Base-by-base conservation (phyloP, 148 eudicot species). In the Heliamphora exappendiculata region DNA sequence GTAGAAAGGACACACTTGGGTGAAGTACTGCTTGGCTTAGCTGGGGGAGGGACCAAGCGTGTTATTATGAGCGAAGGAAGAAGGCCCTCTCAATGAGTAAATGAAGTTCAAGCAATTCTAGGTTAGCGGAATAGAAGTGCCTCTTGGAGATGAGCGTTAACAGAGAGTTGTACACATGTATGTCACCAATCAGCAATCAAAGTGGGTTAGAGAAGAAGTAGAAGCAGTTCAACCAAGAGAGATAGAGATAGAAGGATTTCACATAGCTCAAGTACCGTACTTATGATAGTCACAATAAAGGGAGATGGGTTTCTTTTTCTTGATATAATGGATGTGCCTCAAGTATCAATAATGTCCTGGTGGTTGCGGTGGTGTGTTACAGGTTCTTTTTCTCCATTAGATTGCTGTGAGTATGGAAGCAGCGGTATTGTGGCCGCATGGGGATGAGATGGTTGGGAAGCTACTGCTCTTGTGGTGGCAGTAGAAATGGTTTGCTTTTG, bases 391-490 rank as follows among this genome's bases (percentile, higher is more conserved):
- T 9, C 24, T 58, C 11, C n/a, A n/a, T n/a, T 24, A 33, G 33
- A 26, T 2, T 8, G 16, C 26, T 1, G 1, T 53, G 58, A 53
- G 24, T 5, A 17, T 65, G 26, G 69, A 4, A n/a, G 50, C 16
- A 0, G 49, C 24, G 31, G 34, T 37, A 36, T 19, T 24, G 49
- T 59, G 9, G 76, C 57, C 17, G 49, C 28, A 41, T 5, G 4
- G 24, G 33, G 36, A 22, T 24, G 49, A 37, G 13, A 42, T 58
- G 47, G 26, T 28, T 42, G 14, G 50, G 36, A 54, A 33, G 44
- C n/a, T 71, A 53, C 8, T 14, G 33, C 49, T 72, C 31, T 72
- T 39, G 31, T 72, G 31, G 34, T 54, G 75, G 70, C n/a, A 51
- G 73, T 11, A 58, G 75, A 29, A 41, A 28, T 36, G 70, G 31